phyloP scores from a whole-genome alignment of 2,329 filamentous ascomycete species.

The Pseudomassariella vexata region DNA sequence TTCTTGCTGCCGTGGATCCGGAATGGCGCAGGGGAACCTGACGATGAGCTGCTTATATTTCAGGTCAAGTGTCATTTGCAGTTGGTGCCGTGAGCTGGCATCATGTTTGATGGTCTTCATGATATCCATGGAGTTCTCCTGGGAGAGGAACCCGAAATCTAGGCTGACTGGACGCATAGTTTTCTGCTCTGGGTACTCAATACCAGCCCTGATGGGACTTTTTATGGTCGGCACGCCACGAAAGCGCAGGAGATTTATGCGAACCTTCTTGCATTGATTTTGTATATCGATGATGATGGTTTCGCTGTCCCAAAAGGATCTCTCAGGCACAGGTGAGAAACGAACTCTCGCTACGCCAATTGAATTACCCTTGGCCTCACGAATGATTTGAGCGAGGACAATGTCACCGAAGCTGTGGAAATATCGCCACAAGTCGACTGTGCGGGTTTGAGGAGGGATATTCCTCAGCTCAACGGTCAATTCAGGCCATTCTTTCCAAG shows the following conservation, averaged over 20 bases:
- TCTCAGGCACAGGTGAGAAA: conserved; percentile 52
- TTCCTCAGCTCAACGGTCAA: conserved; percentile 24
- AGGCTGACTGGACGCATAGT: conserved; percentile 39
- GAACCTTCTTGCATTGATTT: not conserved
- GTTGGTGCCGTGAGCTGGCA: conserved; percentile 7
- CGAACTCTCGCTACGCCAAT: conserved; percentile 39
- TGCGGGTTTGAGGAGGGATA: conserved; percentile 30
- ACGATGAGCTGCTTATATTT: conserved; percentile 31
- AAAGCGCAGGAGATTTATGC: not conserved
- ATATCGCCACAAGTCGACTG: conserved; percentile 41
- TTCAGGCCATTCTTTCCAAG: conserved; percentile 30
- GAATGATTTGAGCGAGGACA: conserved; percentile 49
- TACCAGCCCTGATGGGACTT: conserved; percentile 23
- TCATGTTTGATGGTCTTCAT: conserved; percentile 40
- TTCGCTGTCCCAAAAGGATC: conserved; percentile 43
- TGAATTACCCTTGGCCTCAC: conserved; percentile 31
- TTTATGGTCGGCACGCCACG: conserved; percentile 10
- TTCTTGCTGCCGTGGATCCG: conserved; percentile 13
- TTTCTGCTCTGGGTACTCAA: conserved; percentile 28
- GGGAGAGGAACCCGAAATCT: conserved; percentile 56
- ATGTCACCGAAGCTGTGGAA: conserved; percentile 50
- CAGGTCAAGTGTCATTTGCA: conserved; percentile 31
- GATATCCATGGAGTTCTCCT: conserved; percentile 50
- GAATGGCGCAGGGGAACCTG: conserved; percentile 26
- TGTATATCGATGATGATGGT: conserved; percentile 17